Base-by-base conservation (phyloP, 345 rosid species). In the Citrus sinensis region DNA sequence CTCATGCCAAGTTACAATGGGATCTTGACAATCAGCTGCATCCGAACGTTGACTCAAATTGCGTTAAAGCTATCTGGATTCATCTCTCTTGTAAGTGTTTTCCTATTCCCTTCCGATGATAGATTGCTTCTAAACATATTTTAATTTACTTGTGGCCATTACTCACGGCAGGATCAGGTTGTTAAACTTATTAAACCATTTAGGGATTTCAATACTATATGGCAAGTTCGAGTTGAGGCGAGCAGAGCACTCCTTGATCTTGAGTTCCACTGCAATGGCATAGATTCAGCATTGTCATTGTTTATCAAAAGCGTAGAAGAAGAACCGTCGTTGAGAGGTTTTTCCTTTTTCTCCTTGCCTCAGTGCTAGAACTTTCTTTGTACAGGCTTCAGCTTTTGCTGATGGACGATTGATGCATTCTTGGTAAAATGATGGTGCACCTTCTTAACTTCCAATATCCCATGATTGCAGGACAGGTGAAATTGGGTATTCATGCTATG, bases 1-100 rank as follows among this genome's bases (percentile, higher is more conserved):
- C 83, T 96, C 87, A 94, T 94, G 97, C 97, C 97, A 58, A 94
- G 99, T 86, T 89, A 92, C 88, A 96, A 91, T 78, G 98, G 99
- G 76, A 90, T 92, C 71, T 89, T 96, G 88, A 94, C 97, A 63
- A 64, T 88, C 74, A 92, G 98, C 89, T 96, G 99, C 90, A 96
- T 94, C 79, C 89, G 90, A 66, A 94, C 97, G 62, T 82, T 94
- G 87, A 84, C 93, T 46, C 97, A 90, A 80, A 89, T 91, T 85
- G 97, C 99, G 30, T 76, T 91, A 62, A 93, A 92, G 86, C 92
- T 96, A 64, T 90, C 94, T 61, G 97, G 87, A 83, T 87, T 88
- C 76, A 83, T 94, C 84, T 92, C 89, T 82, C 90, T 89, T 35
- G 97, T 96, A 88, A 78, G 97, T 82, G 22, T 76, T 29, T 76